These are phyloP conservation scores for Patellifolia procumbens DNA, from an alignment of 179 eudicot species.

Conservation along the genomic window DNA sequence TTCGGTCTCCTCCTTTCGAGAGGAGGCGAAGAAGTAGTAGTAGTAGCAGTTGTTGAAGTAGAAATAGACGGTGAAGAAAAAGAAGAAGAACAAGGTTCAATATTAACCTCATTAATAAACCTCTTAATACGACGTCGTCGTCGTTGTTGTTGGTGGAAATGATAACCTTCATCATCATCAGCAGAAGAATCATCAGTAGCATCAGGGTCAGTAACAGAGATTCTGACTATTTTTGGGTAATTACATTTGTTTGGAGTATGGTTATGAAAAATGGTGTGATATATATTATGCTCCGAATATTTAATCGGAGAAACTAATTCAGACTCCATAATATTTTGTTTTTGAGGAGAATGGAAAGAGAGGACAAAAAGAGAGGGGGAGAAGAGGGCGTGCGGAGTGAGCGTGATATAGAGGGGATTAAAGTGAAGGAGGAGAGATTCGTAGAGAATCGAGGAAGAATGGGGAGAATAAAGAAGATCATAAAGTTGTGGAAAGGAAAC, in stretches of 20 bases:
- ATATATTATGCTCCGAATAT: conserved; percentile 48
- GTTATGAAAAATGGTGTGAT: conserved; percentile 36
- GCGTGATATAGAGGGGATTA: conserved; percentile 19
- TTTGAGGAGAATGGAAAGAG: conserved; percentile 9
- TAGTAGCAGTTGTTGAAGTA: neutral
- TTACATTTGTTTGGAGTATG: neutral
- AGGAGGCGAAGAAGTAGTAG: neutral
- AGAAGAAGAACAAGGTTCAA: conserved; percentile 36
- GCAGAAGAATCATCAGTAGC: conserved; percentile 87
- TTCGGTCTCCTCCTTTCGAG: conserved; percentile 19
- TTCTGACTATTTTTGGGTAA: conserved; percentile 49
- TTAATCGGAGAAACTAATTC: conserved; percentile 36
- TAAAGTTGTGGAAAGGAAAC: conserved; percentile 22
- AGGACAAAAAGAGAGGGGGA: conserved; percentile 3
- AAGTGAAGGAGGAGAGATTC: conserved; percentile 29
- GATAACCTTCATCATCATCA: conserved; percentile 30
- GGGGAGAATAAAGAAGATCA: conserved; percentile 18
- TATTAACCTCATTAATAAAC: conserved; percentile 56
- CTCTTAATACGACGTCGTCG: conserved; percentile 52
- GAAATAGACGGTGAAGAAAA: too few species aligned
- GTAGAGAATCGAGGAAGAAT: conserved; percentile 27
- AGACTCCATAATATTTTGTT: conserved; percentile 16
- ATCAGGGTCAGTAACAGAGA: conserved; percentile 66
- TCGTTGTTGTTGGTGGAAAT: conserved; percentile 11
- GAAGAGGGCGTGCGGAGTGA: conserved; percentile 24